Base-by-base conservation (phyloP, 345 rosid genomes). In the Heritiera fomes region DNA sequence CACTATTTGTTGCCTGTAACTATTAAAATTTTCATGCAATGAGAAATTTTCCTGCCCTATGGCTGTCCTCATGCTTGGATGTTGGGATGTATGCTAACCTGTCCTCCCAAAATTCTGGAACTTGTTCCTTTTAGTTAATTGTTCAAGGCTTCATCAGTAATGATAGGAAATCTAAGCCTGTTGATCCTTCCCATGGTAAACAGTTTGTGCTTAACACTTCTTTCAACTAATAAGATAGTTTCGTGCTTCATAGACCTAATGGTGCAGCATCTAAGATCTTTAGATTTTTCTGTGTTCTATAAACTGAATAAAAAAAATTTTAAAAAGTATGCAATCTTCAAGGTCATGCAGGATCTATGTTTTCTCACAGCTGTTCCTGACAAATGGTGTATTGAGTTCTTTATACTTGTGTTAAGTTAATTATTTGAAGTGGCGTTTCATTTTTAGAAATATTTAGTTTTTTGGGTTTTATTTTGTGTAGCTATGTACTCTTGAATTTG, bases 401-500 rank as follows among this genome's bases (percentile, higher is more conserved):
- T 55, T 53, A 18, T 53, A 18, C 30, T 50, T 32, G 47, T 53
- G 13, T 15, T 53, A 9, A 9, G 32, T 72, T 55, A 12, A 34
- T 73, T 55, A 53, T 52, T 52, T 71, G 10, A 71, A 71, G 23
- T 71, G 30, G 32, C 4, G 6, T 12, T 73, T 73, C 30, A n/a
- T 73, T 73, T 18, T 73, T 73, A 10, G 53, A 71, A n/a, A 34
- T 34, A 10, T 34, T 34, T 38, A 23, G 0, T 4, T 23, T 6
- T 47, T 32, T 2, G 49, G 59, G 55, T 62, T 59, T 32, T 76
- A 18, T 15, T 65, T 63, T 76, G 49, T 77, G 77, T 84, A 92
- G 96, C 89, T 92, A 1, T 92, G 96, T 62, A 90, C 94, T 4
- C 90, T 92, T 82, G 96, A 92, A 82, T 83, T 85, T 70, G 98